Evolutionary conservation across 2,329 filamentous ascomycete species (phyloP).

Genomic region (Dothiorella sarmentorum): DNA sequence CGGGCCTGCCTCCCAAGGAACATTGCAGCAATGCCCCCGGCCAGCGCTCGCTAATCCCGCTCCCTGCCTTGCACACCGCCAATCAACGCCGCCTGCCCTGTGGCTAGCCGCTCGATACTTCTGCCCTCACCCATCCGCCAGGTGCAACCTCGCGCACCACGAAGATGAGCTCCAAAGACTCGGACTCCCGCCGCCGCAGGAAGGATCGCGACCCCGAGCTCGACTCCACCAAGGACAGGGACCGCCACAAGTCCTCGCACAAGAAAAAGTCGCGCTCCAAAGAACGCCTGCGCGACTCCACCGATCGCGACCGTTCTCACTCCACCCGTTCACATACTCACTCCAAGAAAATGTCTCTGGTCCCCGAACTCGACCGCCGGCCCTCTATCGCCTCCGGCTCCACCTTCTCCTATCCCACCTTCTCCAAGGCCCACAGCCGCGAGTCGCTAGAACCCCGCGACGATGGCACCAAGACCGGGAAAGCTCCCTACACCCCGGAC

Average conservation of each 20-base stretch:
- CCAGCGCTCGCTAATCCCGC: conserved; percentile 6
- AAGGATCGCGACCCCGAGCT: conserved; percentile 34
- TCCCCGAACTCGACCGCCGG: conserved; percentile 48
- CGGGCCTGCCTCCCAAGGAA: conserved; percentile 8
- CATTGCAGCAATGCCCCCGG: conserved; percentile 8
- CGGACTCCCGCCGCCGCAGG: conserved; percentile 37
- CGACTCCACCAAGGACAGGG: conserved; percentile 25
- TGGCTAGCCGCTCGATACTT: conserved; percentile 15
- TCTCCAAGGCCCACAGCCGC: conserved; percentile 89
- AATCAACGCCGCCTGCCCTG: conserved; percentile 11
- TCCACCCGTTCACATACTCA: conserved; percentile 6
- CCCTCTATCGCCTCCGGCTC: conserved; percentile 32
- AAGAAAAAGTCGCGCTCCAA: conserved; percentile 26
- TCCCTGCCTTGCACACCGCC: conserved; percentile 7
- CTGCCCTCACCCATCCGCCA: conserved; percentile 12
- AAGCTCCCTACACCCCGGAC: conserved; percentile 37
- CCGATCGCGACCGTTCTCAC: conserved; percentile 10
- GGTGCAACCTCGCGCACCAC: conserved; percentile 14
- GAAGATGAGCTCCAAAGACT: conserved; percentile 23
- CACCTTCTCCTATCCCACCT: conserved; percentile 67
- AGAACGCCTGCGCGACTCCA: conserved; percentile 23
- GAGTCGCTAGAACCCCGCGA: conserved; percentile 67
- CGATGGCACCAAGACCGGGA: conserved; percentile 31
- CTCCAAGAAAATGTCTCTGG: conserved; percentile 35
- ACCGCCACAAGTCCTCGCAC: conserved; percentile 29